Evolutionary conservation across 768 basidiomycete species (phyloP), one percentile per base, ranked within the genome.

Genomic region (Suillus luteus): DNA sequence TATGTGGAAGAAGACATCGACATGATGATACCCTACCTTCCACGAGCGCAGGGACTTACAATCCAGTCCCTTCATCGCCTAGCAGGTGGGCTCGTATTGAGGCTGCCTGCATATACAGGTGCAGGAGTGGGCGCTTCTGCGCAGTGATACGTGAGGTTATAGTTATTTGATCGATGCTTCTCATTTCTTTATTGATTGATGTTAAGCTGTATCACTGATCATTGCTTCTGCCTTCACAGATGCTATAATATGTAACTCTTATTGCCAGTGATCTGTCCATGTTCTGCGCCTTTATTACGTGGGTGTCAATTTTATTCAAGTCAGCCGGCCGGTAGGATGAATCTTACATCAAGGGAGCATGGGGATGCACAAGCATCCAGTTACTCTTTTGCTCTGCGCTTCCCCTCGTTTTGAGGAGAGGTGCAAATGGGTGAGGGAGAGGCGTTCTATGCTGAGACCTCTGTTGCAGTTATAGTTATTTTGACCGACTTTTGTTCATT

Each of bases 31-130:
- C 22, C 57, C 64, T 31, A 72, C 66, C 76, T 64, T 63, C 64
- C 59, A 64, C 66, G 75, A 75, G 75, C 66, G 67, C 51, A 68
- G 74, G 74, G 74, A 76, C 71, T 62, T 64, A 17, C 64, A 43
- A 67, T 75, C 74, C 74, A 75, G 75, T 70, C 75, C 68, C 73
- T 72, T 63, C 72, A 65, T 75, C 72, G 68, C 74, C 67, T 71
- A 76, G 74, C 74, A 71, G 72, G 67, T 60, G 68, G 61, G 5
- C 74, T 76, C 74, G 75, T 75, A 63, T 68, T 75, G 74, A 71
- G 73, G 67, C 22, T 75, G 69, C 67, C 66, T 76, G 74, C 69
- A 75, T 60, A 72, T 75, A 75, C 66, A 71, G 75, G 69, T 59
- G 74, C 63, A 68, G 75, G 72, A n/a, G 74, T 69, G 66, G 74